A percentile compares a stretch with the other conserved stretches of the same genome.
These are phyloP conservation scores for Pseudogymnoascus sp. DNA, from an alignment of 2,329 filamentous ascomycete species.

Conservation along the genomic window DNA sequence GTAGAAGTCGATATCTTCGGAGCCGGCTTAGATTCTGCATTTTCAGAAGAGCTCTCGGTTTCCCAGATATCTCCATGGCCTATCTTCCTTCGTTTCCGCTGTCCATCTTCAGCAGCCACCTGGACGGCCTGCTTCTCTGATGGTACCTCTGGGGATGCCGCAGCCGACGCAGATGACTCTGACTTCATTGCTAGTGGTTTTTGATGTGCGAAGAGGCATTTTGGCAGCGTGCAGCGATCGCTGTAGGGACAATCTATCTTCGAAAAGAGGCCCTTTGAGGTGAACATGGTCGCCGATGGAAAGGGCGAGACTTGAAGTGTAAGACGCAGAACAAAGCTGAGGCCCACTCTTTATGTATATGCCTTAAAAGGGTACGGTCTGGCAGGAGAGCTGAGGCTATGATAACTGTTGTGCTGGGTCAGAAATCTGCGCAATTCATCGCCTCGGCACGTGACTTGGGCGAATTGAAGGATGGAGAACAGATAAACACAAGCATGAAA, in stretches of 20 bases:
- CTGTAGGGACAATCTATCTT: conserved; percentile 25
- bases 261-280: conserved; percentile 27
- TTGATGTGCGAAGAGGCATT: conserved; percentile 27
- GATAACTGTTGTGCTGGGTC: background rate
- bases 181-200: background rate
- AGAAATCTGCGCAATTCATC: conserved; percentile 2
- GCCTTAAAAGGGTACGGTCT: background rate
- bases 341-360: background rate
- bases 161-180: background rate
- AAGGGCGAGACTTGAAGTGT: background rate
- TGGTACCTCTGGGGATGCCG: background rate
- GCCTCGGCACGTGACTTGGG: background rate
- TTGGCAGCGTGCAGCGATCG: conserved; percentile 26
- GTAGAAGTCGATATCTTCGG: background rate
- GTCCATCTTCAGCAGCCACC: conserved; percentile 25
- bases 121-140: background rate
- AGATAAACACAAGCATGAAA: too few relatives aligned
- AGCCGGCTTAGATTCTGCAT: background rate
- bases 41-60: background rate
- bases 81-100: conserved; percentile 28
- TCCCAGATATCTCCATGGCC: conserved; percentile 12
- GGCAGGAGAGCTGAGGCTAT: background rate
- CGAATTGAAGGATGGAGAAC: background rate
- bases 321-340: background rate
- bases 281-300: conserved; percentile 24